Base-by-base conservation (phyloP, 352 stramenopile species). In the Phytophthora pisi region DNA sequence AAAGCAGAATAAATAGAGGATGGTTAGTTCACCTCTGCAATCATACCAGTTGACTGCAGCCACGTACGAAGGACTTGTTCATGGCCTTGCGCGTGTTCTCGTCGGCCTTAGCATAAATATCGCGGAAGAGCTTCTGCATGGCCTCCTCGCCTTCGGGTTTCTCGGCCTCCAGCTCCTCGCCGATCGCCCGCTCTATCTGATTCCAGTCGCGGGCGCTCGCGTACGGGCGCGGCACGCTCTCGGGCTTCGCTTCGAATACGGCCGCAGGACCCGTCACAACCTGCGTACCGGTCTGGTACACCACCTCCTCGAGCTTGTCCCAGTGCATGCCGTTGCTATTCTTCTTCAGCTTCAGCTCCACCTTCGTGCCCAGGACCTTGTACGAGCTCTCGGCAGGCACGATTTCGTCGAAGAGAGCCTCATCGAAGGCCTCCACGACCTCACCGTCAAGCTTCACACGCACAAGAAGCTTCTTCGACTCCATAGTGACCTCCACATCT, bases 21-120 rank as follows among this genome's bases (percentile, higher is more conserved):
- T 55, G 6, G 46, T 63, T 47, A 66, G 47, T 23, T 40, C 23
- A 15, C 7, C 51, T 45, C 40, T 40, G 20, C 20, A 36, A 42
- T 51, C 5, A 16, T 4, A 49, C 38, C 4, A 20, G 38, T 45
- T 1, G 20, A 59, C 3, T 7, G 8, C 31, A 61, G 1, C 2
- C 15, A 87, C 84, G 59, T 78, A 96, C 86, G 64, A 97, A 98
- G 15, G 86, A 96, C 78, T 98, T 97, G 81, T 96, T 96, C 92
- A 98, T 98, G 36, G 92, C 92, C 16, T 91, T 87, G 42, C 90
- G 83, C 60, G 92, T 98, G 64, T 92, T 93, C 50, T 96, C 88
- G 63, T 96, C 87, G 13, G 91, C 91, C 69, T 97, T 97, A 68
- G 84, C 77, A 81, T 97, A 98, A 77, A 98, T 97, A 79, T 98